Conservation (phyloP, 208 protist genomes). For the Leptomonas pyrrhocoris region DNA sequence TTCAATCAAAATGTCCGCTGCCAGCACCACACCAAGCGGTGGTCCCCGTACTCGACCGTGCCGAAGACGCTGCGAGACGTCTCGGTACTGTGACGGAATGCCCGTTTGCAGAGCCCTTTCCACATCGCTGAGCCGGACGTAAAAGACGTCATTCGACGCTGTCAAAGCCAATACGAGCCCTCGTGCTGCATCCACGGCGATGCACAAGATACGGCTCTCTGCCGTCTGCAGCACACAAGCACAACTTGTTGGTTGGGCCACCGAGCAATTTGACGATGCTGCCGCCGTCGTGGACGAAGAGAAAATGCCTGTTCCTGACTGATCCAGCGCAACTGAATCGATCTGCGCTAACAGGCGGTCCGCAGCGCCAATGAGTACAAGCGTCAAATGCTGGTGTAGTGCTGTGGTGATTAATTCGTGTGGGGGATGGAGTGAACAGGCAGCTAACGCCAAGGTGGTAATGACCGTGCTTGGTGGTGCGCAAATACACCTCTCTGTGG, state of each 20-base stretch:
- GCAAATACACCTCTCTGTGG: not conserved
- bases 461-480: conserved; percentile 21
- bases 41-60: conserved; percentile 21
- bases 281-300: not conserved
- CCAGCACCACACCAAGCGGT: conserved; percentile 48
- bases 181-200: conserved; percentile 14
- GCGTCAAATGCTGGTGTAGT: not conserved
- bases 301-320: not conserved
- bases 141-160: conserved; percentile 24
- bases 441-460: conserved; percentile 1
- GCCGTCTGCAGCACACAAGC: conserved; percentile 6
- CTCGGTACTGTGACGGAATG: not conserved
- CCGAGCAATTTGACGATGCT: no score
- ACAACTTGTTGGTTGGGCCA: not conserved
- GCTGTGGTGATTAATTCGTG: not conserved
- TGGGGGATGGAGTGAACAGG: not conserved
- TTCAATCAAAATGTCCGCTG: conserved; percentile 38
- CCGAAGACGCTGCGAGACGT: not conserved
- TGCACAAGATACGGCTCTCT: conserved; percentile 27
- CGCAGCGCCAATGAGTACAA: conserved; percentile 27
- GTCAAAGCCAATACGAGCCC: conserved; percentile 20
- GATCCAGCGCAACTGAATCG: not conserved
- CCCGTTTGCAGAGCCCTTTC: not conserved
- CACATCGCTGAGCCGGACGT: not conserved
- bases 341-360: conserved; percentile 21